A percentile compares a stretch with the other conserved stretches of the same genome.
Conservation (phyloP, 1,139 yeast genomes). For the Yamadazyma membranifaciens region DNA sequence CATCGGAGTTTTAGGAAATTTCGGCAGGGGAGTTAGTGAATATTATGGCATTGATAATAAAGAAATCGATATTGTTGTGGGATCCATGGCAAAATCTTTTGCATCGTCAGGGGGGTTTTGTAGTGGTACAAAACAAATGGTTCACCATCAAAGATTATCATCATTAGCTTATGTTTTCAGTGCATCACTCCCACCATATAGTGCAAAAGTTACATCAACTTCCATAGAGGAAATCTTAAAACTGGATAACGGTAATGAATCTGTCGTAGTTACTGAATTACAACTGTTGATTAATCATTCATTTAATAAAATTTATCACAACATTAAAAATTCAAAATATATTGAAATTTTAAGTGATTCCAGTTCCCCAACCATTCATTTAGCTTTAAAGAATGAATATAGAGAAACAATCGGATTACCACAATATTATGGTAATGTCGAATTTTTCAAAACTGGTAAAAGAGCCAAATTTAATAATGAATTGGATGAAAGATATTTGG, state of each 20-base stretch:
- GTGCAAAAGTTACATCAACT: slow-evolving; percentile 70
- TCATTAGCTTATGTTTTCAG: slow-evolving; percentile 90
- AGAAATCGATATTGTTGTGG: slow-evolving; percentile 80
- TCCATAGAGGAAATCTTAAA: slow-evolving; percentile 45
- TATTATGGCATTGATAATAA: slow-evolving; percentile 60
- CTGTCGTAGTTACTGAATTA: slow-evolving; percentile 28
- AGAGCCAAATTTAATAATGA: slow-evolving; percentile 32
- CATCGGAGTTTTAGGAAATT: slow-evolving; percentile 78
- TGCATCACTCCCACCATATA: slow-evolving; percentile 92
- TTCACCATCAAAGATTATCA: slow-evolving; percentile 88
- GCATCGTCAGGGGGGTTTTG: slow-evolving; percentile 97
- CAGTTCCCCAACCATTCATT: slow-evolving; percentile 66
- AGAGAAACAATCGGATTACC: slow-evolving; percentile 47
- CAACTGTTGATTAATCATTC: slow-evolving; percentile 23
- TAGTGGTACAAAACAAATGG: slow-evolving; percentile 80
- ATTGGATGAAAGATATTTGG: slow-evolving; percentile 47
- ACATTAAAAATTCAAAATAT: slow-evolving; percentile 24
- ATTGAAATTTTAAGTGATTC: slow-evolving; percentile 57
- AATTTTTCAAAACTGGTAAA: slow-evolving; percentile 38
- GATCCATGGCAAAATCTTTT: slow-evolving; percentile 78
- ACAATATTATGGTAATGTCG: slow-evolving; percentile 43
- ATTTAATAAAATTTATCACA: slow-evolving; percentile 18
- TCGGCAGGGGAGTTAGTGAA: slow-evolving; percentile 87
- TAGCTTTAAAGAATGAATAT: slow-evolving; percentile 47
- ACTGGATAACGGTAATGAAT: slow-evolving; percentile 35